Base-by-base conservation (phyloP, 1,284 basidiomycete species). In the Wolfiporia cocos region DNA sequence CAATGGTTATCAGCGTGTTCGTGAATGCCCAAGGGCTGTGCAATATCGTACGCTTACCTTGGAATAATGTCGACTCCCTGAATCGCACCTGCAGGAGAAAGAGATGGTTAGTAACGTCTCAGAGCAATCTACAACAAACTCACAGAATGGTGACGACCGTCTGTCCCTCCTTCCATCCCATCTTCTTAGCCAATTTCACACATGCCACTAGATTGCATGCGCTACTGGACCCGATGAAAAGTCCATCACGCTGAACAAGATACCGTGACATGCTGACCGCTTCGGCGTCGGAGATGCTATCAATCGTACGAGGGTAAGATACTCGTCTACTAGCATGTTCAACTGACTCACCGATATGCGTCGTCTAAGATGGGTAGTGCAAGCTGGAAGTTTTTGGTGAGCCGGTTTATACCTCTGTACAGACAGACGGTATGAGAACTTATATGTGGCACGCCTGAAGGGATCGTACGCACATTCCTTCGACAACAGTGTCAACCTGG, bases 161-260 rank as follows among this genome's bases (percentile, higher is more conserved):
- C 63, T 84, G 69, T 34, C 82, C 73, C 32, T 79, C 67, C 23
- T 64, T 66, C 81, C 81, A 85, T 5, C 76, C 76, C 69, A 85
- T 74, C 52, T 76, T 76, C 54, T 82, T 83, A 1, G 76, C 81
- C 4, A 91, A 68, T 52, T 85, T 83, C 10, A 97, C 75, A 50
- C 87, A 91, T 1, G 94, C 90, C 12, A 97, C 81, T 24, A 98
- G 74, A 59, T 99, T 99, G 58, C 94, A 96, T 0, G 96, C 95
- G 51, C 91, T 94, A 43, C 92, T 96, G 0, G 92, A 97, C 4
- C 96, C 96, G 18, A 99, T 71, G 66, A 97, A 98, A 9, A 99
- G 69, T 0, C 95, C 96, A 52, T 99, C 96, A 44, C 91, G 70
- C 37, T 81, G 68, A 3, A 94, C 89, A 12, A 96, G 74, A 59